Percentiles rank a stretch among this genome's conserved stretches.
Evolutionary conservation across 2,329 filamentous ascomycete species (phyloP).

Genomic region (Penicillium digitatum): DNA sequence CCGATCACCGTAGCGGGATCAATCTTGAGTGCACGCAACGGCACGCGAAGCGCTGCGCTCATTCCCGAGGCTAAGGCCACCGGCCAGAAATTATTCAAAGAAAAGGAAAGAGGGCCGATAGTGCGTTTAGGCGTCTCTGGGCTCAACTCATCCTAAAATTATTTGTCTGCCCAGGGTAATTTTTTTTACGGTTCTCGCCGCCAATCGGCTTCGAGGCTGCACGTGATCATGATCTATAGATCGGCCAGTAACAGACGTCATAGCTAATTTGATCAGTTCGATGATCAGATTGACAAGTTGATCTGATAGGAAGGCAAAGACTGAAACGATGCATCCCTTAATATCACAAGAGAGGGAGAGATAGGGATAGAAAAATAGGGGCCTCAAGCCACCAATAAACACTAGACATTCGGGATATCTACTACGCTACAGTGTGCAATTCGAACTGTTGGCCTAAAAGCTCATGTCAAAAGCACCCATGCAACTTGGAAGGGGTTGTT

Average conservation of each 20-base stretch:
- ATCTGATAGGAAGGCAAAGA: background rate
- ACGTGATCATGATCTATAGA: slow-evolving; percentile 24
- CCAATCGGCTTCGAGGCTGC: slow-evolving; percentile 21
- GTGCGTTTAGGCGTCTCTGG: background rate
- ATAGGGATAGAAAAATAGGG: background rate
- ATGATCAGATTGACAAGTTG: background rate
- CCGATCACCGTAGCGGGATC: slow-evolving; percentile 29
- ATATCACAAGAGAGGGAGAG: background rate
- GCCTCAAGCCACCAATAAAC: background rate
- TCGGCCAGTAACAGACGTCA: slow-evolving; percentile 12
- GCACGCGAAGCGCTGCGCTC: slow-evolving; percentile 33
- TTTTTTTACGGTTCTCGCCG: slow-evolving; percentile 26
- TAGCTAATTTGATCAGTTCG: background rate
- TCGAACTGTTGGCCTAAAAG: background rate
- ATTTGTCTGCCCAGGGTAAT: slow-evolving; percentile 7
- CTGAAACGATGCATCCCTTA: too few relatives aligned
- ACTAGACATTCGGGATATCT: background rate
- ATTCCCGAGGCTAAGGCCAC: slow-evolving; percentile 27
- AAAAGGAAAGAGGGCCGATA: background rate
- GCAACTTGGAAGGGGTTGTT: slow-evolving; percentile 11
- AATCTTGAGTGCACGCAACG: slow-evolving; percentile 32
- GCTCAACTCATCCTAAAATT: slow-evolving; percentile 15
- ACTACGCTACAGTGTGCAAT: background rate
- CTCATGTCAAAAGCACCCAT: background rate
- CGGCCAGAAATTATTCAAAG: slow-evolving; percentile 1